phyloP scores from a whole-genome alignment of 306 rosid species.

The Comarum palustre region DNA sequence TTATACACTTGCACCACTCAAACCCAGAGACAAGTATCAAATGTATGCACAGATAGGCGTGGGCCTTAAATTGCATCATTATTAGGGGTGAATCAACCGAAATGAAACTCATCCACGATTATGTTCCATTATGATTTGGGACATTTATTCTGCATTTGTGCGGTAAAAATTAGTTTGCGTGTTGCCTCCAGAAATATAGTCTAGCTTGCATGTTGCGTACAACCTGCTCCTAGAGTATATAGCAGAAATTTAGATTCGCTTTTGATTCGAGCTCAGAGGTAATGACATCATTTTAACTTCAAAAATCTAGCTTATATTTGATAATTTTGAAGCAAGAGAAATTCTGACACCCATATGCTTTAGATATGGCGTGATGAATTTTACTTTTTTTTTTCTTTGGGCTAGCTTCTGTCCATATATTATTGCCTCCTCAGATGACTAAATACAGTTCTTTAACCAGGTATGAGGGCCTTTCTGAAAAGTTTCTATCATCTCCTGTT shows the following conservation, averaged over 20 bases:
- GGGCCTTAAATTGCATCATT: background rate
- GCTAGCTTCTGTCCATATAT: background rate
- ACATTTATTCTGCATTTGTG: slow-evolving; percentile 20
- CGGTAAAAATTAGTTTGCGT: background rate
- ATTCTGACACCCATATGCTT: background rate
- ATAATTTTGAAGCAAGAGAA: background rate
- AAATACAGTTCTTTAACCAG: slow-evolving; percentile 28
- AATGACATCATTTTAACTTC: background rate
- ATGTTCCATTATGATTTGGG: slow-evolving; percentile 19
- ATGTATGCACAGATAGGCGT: background rate
- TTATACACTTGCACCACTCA: background rate
- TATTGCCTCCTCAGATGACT: background rate
- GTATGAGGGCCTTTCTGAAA: slow-evolving; percentile 98
- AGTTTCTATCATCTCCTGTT: slow-evolving; percentile 66
- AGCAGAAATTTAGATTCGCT: background rate
- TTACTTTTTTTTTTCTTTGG: background rate
- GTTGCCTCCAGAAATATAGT: background rate
- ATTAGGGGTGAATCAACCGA: slow-evolving; percentile 9
- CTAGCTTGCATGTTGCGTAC: background rate
- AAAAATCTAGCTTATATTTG: background rate
- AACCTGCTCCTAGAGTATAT: slow-evolving; percentile 3
- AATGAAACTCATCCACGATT: slow-evolving; percentile 3
- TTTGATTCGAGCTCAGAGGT: background rate
- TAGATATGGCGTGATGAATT: background rate
- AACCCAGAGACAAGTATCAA: background rate